phyloP scores from a whole-genome alignment of 1,139 yeast genomes.

The Geotrichum reessii region DNA sequence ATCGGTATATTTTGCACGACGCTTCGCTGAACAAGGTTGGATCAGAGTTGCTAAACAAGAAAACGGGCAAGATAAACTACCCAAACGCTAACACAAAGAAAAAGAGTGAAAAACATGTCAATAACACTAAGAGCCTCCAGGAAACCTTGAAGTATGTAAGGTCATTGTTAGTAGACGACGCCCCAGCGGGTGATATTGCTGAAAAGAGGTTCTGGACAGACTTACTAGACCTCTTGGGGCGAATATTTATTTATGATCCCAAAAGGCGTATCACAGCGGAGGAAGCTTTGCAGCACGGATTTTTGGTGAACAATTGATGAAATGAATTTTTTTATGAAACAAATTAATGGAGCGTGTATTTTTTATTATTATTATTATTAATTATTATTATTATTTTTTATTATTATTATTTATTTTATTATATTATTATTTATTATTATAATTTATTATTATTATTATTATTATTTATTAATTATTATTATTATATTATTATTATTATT shows the following conservation, averaged over 20 bases:
- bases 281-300: slow-evolving; percentile 70
- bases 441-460: too few relatives aligned
- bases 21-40: slow-evolving; percentile 29
- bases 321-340: background rate
- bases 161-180: slow-evolving; percentile 19
- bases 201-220: slow-evolving; percentile 41
- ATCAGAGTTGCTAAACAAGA: slow-evolving; percentile 21
- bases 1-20: slow-evolving; percentile 27
- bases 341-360: background rate
- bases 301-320: slow-evolving; percentile 26
- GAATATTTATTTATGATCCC: slow-evolving; percentile 79
- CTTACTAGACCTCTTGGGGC: slow-evolving; percentile 53
- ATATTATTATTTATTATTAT: too few relatives aligned
- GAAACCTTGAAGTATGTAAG: slow-evolving; percentile 29
- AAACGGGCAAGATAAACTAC: slow-evolving; percentile 22
- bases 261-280: slow-evolving; percentile 65
- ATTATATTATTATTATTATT: too few relatives aligned
- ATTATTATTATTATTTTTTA: background rate
- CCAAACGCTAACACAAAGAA: slow-evolving; percentile 41
- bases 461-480: too few relatives aligned
- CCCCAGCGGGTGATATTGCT: slow-evolving; percentile 2
- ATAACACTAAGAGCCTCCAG: slow-evolving; percentile 49
- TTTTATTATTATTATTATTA: background rate
- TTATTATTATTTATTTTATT: too few relatives aligned
- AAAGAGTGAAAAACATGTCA: slow-evolving; percentile 46